Evolutionary conservation across 2,329 filamentous ascomycete genomes (phyloP), one percentile per base, ranked within the genome.

Genomic region (Chrysoporthe deuterocubensis): DNA sequence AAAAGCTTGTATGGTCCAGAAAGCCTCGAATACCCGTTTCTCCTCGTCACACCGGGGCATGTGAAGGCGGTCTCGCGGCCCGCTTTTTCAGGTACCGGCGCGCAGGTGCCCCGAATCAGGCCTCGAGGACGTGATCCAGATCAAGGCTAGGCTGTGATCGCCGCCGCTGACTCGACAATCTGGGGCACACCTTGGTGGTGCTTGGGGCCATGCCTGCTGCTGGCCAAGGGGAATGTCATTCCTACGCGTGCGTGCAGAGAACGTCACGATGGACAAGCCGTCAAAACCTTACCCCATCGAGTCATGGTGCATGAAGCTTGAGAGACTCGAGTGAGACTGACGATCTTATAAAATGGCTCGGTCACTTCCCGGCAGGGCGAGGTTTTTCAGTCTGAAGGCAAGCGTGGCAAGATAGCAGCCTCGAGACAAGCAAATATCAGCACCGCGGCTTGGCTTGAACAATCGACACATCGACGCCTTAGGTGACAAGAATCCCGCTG

Each of bases 21-120:
- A 42, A 65, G 63, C 63, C 54, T 65, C 56, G 63, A 65, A 65
- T 65, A 65, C n/a, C 63, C 56, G 63, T 44, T 26, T 26, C 21
- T n/a, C 44, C 3, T 43, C n/a, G 46, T 63, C 26, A 5, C 54
- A 52, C 32, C 43, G 44, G 14, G 21, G 5, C 63, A 65, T 65
- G 63, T 65, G 63, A 65, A 65, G 26, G 21, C 18, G 44, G 42
- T 42, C 54, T 32, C 32, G 26, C 40, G 34, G 18, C 50, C 62
- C 62, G 46, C 44, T 50, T 65, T 52, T 65, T 26, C 63, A 65
- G 63, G 63, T 65, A 65, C 63, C 63, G 56, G 42, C 54, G 46
- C 16, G 21, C 54, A 60, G 13, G 50, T 46, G 43, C 7, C 32
- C 46, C 21, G 14, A 59, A 59, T 18, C 40, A 50, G 37, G 21